Evolutionary conservation across 768 basidiomycete species (phyloP), one percentile per base, ranked within the genome.

Genomic region (Rossbeevera mucosa): DNA sequence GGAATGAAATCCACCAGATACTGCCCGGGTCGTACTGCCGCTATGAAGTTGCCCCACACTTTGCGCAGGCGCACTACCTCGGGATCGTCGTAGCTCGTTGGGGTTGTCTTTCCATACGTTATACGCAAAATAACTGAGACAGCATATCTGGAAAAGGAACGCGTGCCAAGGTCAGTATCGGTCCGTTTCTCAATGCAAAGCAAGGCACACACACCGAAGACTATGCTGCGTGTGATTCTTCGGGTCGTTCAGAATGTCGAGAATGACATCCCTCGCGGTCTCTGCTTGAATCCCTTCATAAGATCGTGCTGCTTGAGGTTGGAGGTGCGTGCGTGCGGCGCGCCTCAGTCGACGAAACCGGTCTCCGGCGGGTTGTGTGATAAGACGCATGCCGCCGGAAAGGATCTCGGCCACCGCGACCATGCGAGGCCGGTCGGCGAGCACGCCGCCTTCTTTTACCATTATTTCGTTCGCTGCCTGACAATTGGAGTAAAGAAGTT

Each of bases 371-470:
- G 71, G 72, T 4, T 74, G 75, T 3, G 81, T 59, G 28, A 83
- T 48, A 21, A 79, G 70, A 22, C 80, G 67, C 81, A 82, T 80
- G 0, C 77, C 80, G 2, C 76, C 76, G 0, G 76, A 79, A 0
- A 83, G 66, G 0, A 79, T 79, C 41, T 82, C 80, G 1, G 77
- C 76, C 0, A 74, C 81, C 0, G 82, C 72, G 42, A 82, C 77
- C 18, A 65, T 68, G 2, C 59, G 58, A 11, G 81, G 81, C 29
- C 82, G 66, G 56, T 84, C 81, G 0, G 72, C 74, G 13, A 78
- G 67, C 0, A 68, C 57, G 0, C 74, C 76, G 0, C 82, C 80
- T 58, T 81, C 77, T 43, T 79, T 78, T 62, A 83, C 82, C 80
- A 83, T 78, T 50, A 83, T 76, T 4, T 83, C 79, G 0, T 77